Evolutionary conservation across 129 eudicot genomes (phyloP).

Genomic region (Escallonia rubra): DNA sequence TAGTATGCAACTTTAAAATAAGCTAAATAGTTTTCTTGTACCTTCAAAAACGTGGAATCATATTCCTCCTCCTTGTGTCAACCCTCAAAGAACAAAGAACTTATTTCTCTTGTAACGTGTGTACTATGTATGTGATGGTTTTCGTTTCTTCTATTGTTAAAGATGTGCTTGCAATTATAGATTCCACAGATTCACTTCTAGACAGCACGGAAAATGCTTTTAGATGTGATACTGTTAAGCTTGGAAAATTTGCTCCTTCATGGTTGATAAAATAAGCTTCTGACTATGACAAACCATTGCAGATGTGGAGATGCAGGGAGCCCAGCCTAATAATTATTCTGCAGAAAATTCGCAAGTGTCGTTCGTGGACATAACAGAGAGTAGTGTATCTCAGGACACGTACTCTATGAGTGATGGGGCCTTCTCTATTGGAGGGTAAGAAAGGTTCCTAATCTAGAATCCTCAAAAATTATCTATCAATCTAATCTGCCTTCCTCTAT

Average conservation of each 20-base stretch:
- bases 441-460: slow-evolving; percentile 7
- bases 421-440: slow-evolving; percentile 69
- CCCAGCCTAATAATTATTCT: slow-evolving; percentile 31
- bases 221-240: neutral
- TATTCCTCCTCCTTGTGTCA: slow-evolving; percentile 21
- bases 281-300: slow-evolving; percentile 61
- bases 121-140: slow-evolving; percentile 18
- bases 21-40: slow-evolving; percentile 22
- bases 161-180: no score
- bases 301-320: slow-evolving; percentile 64
- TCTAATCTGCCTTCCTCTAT: no score
- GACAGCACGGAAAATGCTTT: slow-evolving; percentile 3
- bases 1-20: slow-evolving; percentile 70
- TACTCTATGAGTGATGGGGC: slow-evolving; percentile 36
- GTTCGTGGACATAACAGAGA: slow-evolving; percentile 25
- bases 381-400: slow-evolving; percentile 33
- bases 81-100: slow-evolving; percentile 10
- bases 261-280: slow-evolving; percentile 9
- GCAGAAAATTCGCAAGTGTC: slow-evolving; percentile 27
- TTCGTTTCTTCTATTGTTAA: slow-evolving; percentile 1
- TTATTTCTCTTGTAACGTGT: slow-evolving; percentile 31
- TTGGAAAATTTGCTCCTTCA: neutral
- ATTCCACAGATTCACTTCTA: neutral
- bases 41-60: slow-evolving; percentile 17
- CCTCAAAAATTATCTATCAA: neutral